Evolutionary conservation across 805 yeast genomes (phyloP).

Genomic region (Ogataea chonburiensis): DNA sequence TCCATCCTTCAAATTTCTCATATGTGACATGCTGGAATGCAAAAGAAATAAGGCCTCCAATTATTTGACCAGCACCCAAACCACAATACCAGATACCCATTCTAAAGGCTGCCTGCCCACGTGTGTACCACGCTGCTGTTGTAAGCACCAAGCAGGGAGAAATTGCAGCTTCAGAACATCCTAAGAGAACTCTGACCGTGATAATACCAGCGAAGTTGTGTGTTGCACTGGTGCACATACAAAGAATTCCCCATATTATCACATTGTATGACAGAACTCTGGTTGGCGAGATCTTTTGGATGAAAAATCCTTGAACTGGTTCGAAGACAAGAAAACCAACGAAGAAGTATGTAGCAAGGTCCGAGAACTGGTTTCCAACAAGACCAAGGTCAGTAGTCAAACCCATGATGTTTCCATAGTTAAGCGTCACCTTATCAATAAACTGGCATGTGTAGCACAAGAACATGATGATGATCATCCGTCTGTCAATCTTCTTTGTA

Average conservation of each 20-base stretch:
- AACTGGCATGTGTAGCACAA: slow-evolving; percentile 53
- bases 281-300: slow-evolving; percentile 58
- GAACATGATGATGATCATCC: slow-evolving; percentile 49
- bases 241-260: slow-evolving; percentile 59
- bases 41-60: slow-evolving; percentile 48
- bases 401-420: slow-evolving; percentile 57
- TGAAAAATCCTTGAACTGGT: slow-evolving; percentile 43
- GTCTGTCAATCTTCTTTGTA: slow-evolving; percentile 45
- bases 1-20: slow-evolving; percentile 52
- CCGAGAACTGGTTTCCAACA: slow-evolving; percentile 38
- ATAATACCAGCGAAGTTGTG: slow-evolving; percentile 43
- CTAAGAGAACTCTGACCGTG: slow-evolving; percentile 37
- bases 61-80: slow-evolving; percentile 43
- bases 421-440: slow-evolving; percentile 54
- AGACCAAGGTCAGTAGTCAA: slow-evolving; percentile 47
- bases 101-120: slow-evolving; percentile 33
- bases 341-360: slow-evolving; percentile 36
- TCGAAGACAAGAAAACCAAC: slow-evolving; percentile 62
- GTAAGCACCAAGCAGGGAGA: slow-evolving; percentile 36
- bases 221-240: slow-evolving; percentile 46
- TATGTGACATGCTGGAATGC: slow-evolving; percentile 52
- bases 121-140: slow-evolving; percentile 35
- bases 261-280: slow-evolving; percentile 48
- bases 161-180: slow-evolving; percentile 31
- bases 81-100: slow-evolving; percentile 37